Percentiles rank a stretch among this genome's conserved stretches.
These are phyloP conservation scores for Loxodes magnus DNA, from an alignment of 73 alveolate genomes.

Conservation along the genomic window DNA sequence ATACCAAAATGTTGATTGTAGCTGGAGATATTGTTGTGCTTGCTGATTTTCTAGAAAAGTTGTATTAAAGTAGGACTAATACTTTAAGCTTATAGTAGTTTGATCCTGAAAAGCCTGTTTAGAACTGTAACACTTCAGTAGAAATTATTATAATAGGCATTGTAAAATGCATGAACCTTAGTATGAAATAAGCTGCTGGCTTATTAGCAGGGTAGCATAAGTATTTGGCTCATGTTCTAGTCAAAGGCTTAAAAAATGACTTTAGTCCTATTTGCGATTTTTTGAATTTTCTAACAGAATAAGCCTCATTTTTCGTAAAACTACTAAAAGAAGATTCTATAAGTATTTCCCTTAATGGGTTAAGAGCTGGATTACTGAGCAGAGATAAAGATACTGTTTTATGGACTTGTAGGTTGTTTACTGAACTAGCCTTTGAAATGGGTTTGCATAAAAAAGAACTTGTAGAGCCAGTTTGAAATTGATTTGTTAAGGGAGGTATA, in stretches of 20 bases:
- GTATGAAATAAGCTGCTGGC: conserved; percentile 68
- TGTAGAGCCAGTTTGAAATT: no score
- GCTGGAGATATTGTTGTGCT: no score
- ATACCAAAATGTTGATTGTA: no score
- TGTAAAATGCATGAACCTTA: no score
- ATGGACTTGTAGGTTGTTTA: conserved; percentile 40
- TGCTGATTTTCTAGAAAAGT: no score
- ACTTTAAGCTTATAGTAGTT: no score
- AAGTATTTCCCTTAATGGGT: conserved; percentile 12
- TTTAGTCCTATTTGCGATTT: conserved; percentile 56
- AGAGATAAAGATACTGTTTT: conserved; percentile 45
- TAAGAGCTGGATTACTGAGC: conserved; percentile 59
- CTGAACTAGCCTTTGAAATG: conserved; percentile 52
- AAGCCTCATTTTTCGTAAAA: conserved; percentile 15
- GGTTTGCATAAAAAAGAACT: conserved; percentile 22
- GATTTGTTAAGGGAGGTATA: conserved; percentile 40
- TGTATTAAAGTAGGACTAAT: no score
- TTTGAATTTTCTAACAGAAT: no score
- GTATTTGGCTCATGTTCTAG: conserved; percentile 63
- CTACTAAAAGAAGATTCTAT: conserved; percentile 12
- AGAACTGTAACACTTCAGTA: no score
- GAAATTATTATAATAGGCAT: no score
- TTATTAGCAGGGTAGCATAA: conserved; percentile 61
- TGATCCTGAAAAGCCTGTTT: no score
- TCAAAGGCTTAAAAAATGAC: conserved; percentile 78